Base-by-base conservation (phyloP, 805 yeast genomes). In the Starmerella lactis-condensi region DNA sequence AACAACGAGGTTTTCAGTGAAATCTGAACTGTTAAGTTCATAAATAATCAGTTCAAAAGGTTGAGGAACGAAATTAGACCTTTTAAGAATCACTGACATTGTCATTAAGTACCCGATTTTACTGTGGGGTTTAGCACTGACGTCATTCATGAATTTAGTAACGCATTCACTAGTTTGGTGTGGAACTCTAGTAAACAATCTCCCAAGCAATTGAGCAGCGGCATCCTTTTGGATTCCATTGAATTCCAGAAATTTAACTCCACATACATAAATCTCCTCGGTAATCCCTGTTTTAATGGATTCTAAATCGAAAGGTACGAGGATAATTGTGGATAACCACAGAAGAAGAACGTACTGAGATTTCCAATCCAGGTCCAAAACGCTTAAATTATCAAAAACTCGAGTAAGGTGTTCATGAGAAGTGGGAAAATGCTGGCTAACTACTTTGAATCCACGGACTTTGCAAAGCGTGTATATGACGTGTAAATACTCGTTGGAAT, bases 271-370 rank as follows among this genome's bases (percentile, higher is more conserved):
- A 1, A 73, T 42, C 2, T 47, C 32, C 1, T 43, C 39, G 4
- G 64, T 48, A 0, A 51, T 34, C 0, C 46, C 35, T 2, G 47
- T 38, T 2, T 51, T 52, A 11, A 73, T 50, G 0, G 52, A 39
- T 1, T 50, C 52, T 17, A 83, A 54, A 2, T 67, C 62, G 45
- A 83, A 82, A 0, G 96, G 95, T 0, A 72, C 67, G n/a, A 76
- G 54, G 0, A 71, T 63, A 15, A 82, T 53, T 7, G 73, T 67
- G 0, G 74, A 63, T 7, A 79, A 58, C 93, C 93, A 83, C 3
- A 75, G 55, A 6, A 81, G 51, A 25, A 70, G 46, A 8, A 72
- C 51, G 34, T 57, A 71, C 22, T 54, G 46, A 19, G 57, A 57
- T 29, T 62, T 58, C 77, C 75, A 69, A 32, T 46, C 17, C 7